Base-by-base conservation (phyloP, 2,329 filamentous ascomycete genomes). In the Seiridium unicorne region DNA sequence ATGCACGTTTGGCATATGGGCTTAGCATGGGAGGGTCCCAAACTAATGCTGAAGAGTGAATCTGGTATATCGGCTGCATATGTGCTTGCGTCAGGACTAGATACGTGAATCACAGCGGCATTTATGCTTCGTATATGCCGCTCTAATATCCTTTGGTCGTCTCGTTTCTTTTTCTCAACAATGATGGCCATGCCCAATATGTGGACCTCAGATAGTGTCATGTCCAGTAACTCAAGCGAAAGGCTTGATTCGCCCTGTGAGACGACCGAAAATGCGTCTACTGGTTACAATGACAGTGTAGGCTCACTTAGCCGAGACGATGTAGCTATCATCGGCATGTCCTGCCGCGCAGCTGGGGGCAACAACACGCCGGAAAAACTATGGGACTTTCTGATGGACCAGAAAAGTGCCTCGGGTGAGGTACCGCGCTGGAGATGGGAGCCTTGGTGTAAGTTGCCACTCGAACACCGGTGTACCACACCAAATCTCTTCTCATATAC, bases 361-460 rank as follows among this genome's bases (percentile, higher is more conserved):
- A 63, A 60, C 36, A 38, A 64, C 51, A 60, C 44, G 13, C 60
- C 62, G 5, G 61, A 64, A 38, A 58, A 63, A 53, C 59, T 65
- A 9, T 66, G 64, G 64, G 35, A 60, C 11, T 63, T 57, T 9
- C 55, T 66, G 13, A 46, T 66, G 46, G 63, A 51, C 31, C 54
- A 66, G 59, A 47, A 56, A 10, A 61, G 64, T 47, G 63, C 64
- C 13, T 65, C 64, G 26, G 58, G 55, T 1, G 61, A 63, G n/a
- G 60, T 62, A 5, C 60, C 63, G 5, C 42, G 57, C 26, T 64
- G 61, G 60, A 36, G 64, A 34, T 66, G 64, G 64, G 64, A 66
- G 55, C 64, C 64, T 9, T 66, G 60, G 48, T 44, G 9, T 36
- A 53, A 53, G 10, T 35, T n/a, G 18, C n/a, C 26, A 18, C 46